A percentile compares a stretch with the other conserved stretches of the same genome.
Conservation (phyloP, 2,329 filamentous ascomycete genomes). For the Rutstroemia sp. region DNA sequence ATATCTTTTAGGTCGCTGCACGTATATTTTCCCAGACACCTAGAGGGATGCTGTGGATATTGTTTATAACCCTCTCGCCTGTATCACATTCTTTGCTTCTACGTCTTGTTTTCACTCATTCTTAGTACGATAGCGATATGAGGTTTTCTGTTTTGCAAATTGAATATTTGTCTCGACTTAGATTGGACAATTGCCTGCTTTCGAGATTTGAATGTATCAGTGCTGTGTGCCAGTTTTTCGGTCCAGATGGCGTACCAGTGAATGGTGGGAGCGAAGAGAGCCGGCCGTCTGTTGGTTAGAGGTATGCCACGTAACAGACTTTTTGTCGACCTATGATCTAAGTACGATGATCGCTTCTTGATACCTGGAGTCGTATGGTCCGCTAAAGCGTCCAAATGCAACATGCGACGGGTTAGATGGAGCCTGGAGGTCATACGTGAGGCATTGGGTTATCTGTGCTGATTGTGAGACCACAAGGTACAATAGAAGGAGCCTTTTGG, state of each 20-base stretch:
- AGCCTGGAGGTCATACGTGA: no score
- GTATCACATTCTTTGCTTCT: conserved; percentile 1
- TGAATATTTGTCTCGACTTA: background rate
- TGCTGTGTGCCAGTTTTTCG: background rate
- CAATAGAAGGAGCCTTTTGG: no score
- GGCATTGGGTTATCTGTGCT: no score
- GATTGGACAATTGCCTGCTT: background rate
- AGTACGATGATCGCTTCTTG: background rate
- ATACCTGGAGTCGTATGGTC: background rate
- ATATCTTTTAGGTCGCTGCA: no score
- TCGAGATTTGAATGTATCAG: background rate
- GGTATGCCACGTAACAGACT: background rate
- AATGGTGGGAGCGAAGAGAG: background rate
- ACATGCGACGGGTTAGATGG: background rate
- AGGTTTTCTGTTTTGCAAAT: background rate
- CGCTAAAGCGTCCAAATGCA: background rate
- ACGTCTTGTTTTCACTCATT: background rate
- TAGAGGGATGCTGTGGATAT: background rate
- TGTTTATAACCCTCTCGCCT: background rate
- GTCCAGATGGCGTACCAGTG: background rate
- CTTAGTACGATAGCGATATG: background rate
- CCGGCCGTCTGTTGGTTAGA: background rate
- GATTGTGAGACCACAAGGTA: no score
- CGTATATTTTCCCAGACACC: no score
- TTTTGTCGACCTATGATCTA: background rate